phyloP scores from a whole-genome alignment of 805 yeast genomes.

The Saccharomycopsis sp. region DNA sequence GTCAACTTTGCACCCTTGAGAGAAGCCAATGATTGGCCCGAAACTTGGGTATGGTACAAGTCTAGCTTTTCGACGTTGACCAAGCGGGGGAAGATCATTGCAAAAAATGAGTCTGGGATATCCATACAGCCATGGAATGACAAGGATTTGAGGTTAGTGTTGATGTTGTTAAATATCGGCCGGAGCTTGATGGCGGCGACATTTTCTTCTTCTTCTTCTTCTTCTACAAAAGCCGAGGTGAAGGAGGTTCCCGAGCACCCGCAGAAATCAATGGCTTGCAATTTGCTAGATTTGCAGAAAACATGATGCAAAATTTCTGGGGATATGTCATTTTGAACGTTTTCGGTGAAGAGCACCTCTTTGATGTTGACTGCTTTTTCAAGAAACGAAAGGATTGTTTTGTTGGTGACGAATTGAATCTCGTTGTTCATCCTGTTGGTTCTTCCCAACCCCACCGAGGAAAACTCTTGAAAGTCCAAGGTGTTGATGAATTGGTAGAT shows the following conservation, averaged over 20 bases:
- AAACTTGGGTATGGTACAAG: constrained; percentile 71
- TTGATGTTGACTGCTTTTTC: constrained; percentile 46
- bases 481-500: constrained; percentile 32
- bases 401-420: constrained; percentile 79
- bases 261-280: constrained; percentile 77
- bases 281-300: constrained; percentile 43
- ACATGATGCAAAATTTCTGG: constrained; percentile 43
- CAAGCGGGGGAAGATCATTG: constrained; percentile 48
- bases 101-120: constrained; percentile 48
- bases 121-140: constrained; percentile 88
- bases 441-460: constrained; percentile 83
- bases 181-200: neutral
- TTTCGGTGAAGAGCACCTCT: constrained; percentile 79
- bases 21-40: constrained; percentile 47
- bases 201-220: neutral
- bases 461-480: constrained; percentile 81
- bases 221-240: constrained; percentile 28
- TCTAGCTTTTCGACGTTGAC: constrained; percentile 58
- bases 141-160: constrained; percentile 29
- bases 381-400: constrained; percentile 59
- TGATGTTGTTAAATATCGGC: constrained; percentile 24
- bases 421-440: constrained; percentile 85
- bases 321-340: constrained; percentile 76
- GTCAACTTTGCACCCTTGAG: constrained; percentile 54
- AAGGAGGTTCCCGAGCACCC: constrained; percentile 69